Conservation (phyloP, 192 early-diverging fungal species). For the Thamnidium elegans region DNA sequence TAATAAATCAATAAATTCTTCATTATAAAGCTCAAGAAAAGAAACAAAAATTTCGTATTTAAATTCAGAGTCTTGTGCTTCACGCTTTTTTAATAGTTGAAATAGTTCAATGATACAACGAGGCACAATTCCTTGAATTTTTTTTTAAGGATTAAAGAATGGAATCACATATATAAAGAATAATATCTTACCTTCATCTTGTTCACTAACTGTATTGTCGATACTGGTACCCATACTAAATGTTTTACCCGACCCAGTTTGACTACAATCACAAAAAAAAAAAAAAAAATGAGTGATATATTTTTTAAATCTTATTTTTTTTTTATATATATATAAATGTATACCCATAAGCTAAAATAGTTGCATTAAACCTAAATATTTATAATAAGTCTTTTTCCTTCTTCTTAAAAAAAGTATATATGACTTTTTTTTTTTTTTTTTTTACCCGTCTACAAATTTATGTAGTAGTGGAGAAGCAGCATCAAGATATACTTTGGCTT, state of each 20-base stretch:
- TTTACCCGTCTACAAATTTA: slow-evolving; percentile 72
- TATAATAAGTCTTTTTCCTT: background rate
- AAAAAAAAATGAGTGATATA: slow-evolving; percentile 12
- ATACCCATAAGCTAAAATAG: slow-evolving; percentile 87
- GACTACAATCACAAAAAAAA: slow-evolving; percentile 39
- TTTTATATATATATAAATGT: slow-evolving; percentile 6
- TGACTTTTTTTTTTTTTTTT: background rate
- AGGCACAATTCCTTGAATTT: slow-evolving; percentile 63
- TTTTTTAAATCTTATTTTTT: background rate
- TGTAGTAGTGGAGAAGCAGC: slow-evolving; percentile 59
- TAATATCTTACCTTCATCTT: slow-evolving; percentile 25
- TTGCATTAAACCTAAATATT: slow-evolving; percentile 79
- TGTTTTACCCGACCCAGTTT: slow-evolving; percentile 93
- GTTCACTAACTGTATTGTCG: slow-evolving; percentile 28
- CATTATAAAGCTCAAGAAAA: slow-evolving; percentile 98
- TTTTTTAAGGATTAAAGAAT: background rate
- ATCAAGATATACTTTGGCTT: slow-evolving; percentile 56
- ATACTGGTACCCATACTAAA: slow-evolving; percentile 89
- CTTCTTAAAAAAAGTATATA: background rate
- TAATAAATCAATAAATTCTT: slow-evolving; percentile 91
- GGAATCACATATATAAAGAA: background rate
- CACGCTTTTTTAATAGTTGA: slow-evolving; percentile 32
- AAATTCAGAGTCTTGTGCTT: slow-evolving; percentile 36
- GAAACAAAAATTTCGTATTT: slow-evolving; percentile 64
- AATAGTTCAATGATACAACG: slow-evolving; percentile 65